Conservation (phyloP, 2,329 filamentous ascomycete species). For the Bretziella fagacearum region DNA sequence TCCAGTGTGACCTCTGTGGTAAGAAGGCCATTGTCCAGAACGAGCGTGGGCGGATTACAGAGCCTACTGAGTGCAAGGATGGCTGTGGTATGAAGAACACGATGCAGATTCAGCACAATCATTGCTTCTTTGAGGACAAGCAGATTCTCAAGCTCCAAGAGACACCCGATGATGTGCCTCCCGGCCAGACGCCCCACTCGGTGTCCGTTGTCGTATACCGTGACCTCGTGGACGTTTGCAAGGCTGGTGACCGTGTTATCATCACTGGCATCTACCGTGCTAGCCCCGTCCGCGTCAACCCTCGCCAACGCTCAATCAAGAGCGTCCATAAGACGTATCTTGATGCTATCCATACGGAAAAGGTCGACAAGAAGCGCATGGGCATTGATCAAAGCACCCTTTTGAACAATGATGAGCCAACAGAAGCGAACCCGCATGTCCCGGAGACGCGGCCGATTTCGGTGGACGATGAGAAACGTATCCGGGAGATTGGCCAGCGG, state of each 20-base stretch:
- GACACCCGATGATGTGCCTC: conserved; percentile 83
- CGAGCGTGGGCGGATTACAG: conserved; percentile 88
- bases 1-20: conserved; percentile 85
- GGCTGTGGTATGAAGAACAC: conserved; percentile 78
- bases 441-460: conserved; percentile 61
- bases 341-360: conserved; percentile 88
- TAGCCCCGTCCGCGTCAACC: conserved; percentile 85
- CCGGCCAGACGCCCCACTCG: conserved; percentile 92
- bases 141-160: conserved; percentile 98
- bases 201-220: conserved; percentile 95
- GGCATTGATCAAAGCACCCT: conserved; percentile 82
- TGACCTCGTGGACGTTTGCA: conserved; percentile 93
- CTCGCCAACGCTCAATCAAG: conserved; percentile 80
- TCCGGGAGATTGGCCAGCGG: conserved; percentile 60
- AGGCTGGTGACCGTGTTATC: conserved; percentile 88
- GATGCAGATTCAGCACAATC: conserved; percentile 96
- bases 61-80: conserved; percentile 80
- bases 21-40: conserved; percentile 82
- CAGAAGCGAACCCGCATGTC: conserved; percentile 13
- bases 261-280: conserved; percentile 95
- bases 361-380: conserved; percentile 87
- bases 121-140: conserved; percentile 88
- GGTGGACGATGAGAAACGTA: conserved; percentile 77
- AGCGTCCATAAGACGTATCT: conserved; percentile 97
- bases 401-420: conserved; percentile 42